These are phyloP conservation scores for Hyaloperonospora brassicae DNA, from an alignment of 352 stramenopile species.

Conservation along the genomic window DNA sequence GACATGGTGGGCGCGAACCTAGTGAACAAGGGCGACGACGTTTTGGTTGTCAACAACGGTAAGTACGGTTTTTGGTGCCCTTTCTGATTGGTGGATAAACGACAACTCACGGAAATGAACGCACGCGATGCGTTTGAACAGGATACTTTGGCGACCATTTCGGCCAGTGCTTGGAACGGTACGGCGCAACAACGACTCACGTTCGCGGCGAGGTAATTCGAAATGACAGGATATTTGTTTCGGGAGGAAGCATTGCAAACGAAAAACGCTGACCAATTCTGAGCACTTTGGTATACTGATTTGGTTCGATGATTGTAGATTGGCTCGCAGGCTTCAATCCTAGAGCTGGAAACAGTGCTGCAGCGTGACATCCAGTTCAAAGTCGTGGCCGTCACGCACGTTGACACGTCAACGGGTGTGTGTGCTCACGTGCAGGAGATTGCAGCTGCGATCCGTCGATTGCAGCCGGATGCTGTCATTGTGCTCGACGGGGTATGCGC, in stretches of 20 bases:
- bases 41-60: constrained; percentile 68
- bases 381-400: constrained; percentile 67
- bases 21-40: constrained; percentile 50
- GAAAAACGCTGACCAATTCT: too few species aligned
- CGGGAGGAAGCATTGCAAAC: not conserved
- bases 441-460: constrained; percentile 41
- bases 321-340: constrained; percentile 42
- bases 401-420: constrained; percentile 73
- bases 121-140: constrained; percentile 5
- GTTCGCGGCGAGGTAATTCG: constrained; percentile 34
- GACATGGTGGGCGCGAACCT: constrained; percentile 80
- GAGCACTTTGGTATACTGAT: not conserved
- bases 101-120: not conserved
- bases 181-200: constrained; percentile 57
- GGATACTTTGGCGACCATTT: constrained; percentile 75
- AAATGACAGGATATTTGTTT: not conserved
- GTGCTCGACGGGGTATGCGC: constrained; percentile 69
- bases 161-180: constrained; percentile 55
- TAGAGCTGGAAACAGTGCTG: constrained; percentile 39
- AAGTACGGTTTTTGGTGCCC: not conserved
- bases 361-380: constrained; percentile 41
- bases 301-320: constrained; percentile 23
- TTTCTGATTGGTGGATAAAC: not conserved
- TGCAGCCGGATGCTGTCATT: constrained; percentile 53
- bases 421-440: constrained; percentile 53